Conservation (phyloP, 2,329 filamentous ascomycete genomes). For the Fusarium keratoplasticum region DNA sequence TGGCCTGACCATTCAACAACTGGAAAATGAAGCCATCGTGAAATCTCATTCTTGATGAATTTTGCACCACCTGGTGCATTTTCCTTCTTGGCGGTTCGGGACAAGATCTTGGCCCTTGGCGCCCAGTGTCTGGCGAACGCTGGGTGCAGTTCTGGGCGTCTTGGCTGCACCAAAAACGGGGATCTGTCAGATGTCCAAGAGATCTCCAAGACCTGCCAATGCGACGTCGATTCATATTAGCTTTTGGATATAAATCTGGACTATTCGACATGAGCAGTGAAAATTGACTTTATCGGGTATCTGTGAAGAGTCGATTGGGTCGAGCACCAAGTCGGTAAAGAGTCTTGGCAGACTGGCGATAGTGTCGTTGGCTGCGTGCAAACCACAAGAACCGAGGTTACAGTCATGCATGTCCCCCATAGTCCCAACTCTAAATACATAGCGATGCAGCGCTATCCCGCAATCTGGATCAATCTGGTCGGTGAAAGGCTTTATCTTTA, state of each 20-base stretch:
- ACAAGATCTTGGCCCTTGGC: constrained; percentile 41
- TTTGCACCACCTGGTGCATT: constrained; percentile 43
- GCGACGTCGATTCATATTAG: constrained; percentile 11
- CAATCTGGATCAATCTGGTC: neutral
- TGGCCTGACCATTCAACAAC: neutral
- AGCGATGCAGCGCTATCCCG: neutral
- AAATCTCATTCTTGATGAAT: neutral
- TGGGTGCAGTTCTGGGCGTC: constrained; percentile 41
- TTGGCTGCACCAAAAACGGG: constrained; percentile 37
- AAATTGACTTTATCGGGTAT: neutral
- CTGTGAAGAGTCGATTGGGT: neutral
- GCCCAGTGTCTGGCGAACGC: constrained; percentile 27
- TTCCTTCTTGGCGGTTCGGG: constrained; percentile 38
- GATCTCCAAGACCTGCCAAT: constrained; percentile 38
- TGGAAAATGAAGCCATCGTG: constrained; percentile 23
- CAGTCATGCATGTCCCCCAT: neutral
- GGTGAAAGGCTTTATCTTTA: neutral
- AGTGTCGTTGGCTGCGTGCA: neutral
- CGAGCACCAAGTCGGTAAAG: neutral
- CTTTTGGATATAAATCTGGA: neutral
- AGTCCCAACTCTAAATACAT: neutral
- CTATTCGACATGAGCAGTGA: neutral
- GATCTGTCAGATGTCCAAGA: constrained; percentile 41
- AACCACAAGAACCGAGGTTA: neutral
- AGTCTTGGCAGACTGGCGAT: neutral